Conservation (phyloP, 768 basidiomycete genomes). For the Hysterangium stoloniferum region DNA sequence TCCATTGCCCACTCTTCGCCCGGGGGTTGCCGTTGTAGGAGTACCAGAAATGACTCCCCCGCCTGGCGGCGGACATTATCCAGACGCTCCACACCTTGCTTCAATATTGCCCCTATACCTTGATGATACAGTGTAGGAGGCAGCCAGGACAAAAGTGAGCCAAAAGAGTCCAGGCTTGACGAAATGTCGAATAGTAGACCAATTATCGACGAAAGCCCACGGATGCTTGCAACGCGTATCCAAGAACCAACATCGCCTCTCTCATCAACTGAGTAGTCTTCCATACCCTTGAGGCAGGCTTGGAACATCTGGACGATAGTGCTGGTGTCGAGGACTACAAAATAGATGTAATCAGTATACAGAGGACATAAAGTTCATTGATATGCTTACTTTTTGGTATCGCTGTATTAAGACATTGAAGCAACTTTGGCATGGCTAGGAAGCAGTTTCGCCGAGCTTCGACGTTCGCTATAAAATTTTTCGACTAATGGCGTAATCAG, state of each 20-base stretch:
- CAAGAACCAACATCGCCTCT: conserved; percentile 97
- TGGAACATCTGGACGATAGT: conserved; percentile 43
- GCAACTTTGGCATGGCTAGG: conserved; percentile 34
- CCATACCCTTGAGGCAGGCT: conserved; percentile 55
- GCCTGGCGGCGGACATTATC: conserved; percentile 85
- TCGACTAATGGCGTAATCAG: conserved; percentile 27
- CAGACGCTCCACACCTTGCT: conserved; percentile 85
- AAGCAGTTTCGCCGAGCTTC: conserved; percentile 55
- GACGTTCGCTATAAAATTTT: conserved; percentile 33
- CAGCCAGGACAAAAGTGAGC: conserved; percentile 50
- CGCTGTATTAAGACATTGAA: conserved; percentile 37
- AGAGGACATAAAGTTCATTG: conserved; percentile 5
- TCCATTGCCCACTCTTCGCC: conserved; percentile 42
- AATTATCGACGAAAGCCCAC: conserved; percentile 49
- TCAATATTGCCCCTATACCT: conserved; percentile 62
- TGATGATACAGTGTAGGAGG: conserved; percentile 49
- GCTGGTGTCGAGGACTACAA: conserved; percentile 40
- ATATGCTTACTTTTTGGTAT: conserved; percentile 37
- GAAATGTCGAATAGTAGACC: conserved; percentile 43
- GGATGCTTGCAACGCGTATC: conserved; percentile 76
- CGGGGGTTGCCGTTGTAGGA: conserved; percentile 35
- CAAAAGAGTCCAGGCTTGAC: conserved; percentile 19
- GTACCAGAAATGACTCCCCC: conserved; percentile 47
- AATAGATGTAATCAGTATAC: conserved; percentile 11
- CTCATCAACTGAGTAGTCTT: conserved; percentile 90